Percentiles rank a stretch among this genome's conserved stretches.
Conservation (phyloP, 2,329 filamentous ascomycete species). For the Aspergillus sojae region DNA sequence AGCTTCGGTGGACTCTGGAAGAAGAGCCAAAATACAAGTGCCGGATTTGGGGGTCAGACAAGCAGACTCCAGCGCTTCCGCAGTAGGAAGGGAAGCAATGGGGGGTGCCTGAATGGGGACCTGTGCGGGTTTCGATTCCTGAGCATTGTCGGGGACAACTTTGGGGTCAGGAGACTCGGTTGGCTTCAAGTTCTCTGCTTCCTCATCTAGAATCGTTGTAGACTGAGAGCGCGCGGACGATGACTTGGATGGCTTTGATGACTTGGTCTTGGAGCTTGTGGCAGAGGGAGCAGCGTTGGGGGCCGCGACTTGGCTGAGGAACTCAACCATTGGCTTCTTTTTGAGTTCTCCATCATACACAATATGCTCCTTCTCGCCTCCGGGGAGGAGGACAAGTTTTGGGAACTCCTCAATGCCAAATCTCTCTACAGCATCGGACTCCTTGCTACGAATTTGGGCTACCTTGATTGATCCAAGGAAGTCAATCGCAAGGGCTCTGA, state of each 20-base stretch:
- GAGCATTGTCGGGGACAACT: constrained; percentile 41
- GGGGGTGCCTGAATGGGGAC: constrained; percentile 61
- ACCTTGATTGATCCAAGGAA: constrained; percentile 79
- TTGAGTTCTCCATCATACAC: constrained; percentile 82
- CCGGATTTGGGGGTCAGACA: constrained; percentile 76
- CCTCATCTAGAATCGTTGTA: constrained; percentile 48
- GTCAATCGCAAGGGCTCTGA: constrained; percentile 86
- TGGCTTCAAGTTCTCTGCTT: constrained; percentile 39
- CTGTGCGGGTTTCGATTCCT: constrained; percentile 42
- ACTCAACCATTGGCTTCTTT: constrained; percentile 78
- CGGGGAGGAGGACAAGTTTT: constrained; percentile 76
- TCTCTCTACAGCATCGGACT: constrained; percentile 68
- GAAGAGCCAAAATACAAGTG: constrained; percentile 79
- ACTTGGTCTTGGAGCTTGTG: constrained; percentile 29
- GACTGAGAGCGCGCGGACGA: constrained; percentile 47
- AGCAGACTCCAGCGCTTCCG: constrained; percentile 65
- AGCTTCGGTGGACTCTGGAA: constrained; percentile 57
- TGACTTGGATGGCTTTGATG: constrained; percentile 44
- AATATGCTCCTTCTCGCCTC: constrained; percentile 67
- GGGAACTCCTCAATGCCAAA: constrained; percentile 81
- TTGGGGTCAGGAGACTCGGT: constrained; percentile 59
- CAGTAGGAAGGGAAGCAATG: constrained; percentile 66
- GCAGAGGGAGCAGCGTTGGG: constrained; percentile 78
- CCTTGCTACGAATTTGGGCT: constrained; percentile 82
- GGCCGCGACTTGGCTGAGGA: constrained; percentile 75